Percentiles rank a stretch among this genome's conserved stretches.
Evolutionary conservation across 805 yeast species (phyloP).

Genomic region (Lachancea sp.): DNA sequence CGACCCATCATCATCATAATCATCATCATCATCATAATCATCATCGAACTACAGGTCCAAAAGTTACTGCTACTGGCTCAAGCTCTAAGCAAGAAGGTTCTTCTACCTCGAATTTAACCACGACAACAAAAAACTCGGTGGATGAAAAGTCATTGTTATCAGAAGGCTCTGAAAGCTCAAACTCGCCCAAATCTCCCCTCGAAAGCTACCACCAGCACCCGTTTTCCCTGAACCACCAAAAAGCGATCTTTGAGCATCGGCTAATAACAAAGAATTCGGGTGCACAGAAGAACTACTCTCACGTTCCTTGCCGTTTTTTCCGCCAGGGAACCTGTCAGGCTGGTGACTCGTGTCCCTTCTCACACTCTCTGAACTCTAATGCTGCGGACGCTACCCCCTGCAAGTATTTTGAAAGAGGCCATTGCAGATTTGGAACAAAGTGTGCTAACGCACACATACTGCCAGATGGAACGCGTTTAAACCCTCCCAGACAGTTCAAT

Average conservation of each 20-base stretch:
- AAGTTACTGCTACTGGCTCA: too few species aligned
- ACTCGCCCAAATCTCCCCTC: slow-evolving; percentile 16
- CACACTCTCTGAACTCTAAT: slow-evolving; percentile 63
- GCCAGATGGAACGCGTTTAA: slow-evolving; percentile 83
- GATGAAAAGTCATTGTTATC: too few species aligned
- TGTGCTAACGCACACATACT: slow-evolving; percentile 90
- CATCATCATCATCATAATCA: background rate
- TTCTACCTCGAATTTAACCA: too few species aligned
- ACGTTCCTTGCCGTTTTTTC: slow-evolving; percentile 94
- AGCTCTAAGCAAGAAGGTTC: too few species aligned
- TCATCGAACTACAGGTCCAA: background rate
- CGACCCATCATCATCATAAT: background rate
- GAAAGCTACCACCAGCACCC: slow-evolving; percentile 8
- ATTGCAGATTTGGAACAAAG: slow-evolving; percentile 89
- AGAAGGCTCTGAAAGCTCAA: background rate
- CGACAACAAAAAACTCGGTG: too few species aligned
- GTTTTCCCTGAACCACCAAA: slow-evolving; percentile 24
- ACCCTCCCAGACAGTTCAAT: slow-evolving; percentile 31
- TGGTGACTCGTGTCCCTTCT: slow-evolving; percentile 84
- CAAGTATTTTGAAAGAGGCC: slow-evolving; percentile 93
- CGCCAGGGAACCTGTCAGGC: slow-evolving; percentile 94
- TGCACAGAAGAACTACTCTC: slow-evolving; percentile 40
- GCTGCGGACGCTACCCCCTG: slow-evolving; percentile 46
- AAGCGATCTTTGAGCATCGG: slow-evolving; percentile 23
- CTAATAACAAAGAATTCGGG: slow-evolving; percentile 24